phyloP scores from a whole-genome alignment of 495 filamentous ascomycete genomes.

The Bryoglossum gracile region DNA sequence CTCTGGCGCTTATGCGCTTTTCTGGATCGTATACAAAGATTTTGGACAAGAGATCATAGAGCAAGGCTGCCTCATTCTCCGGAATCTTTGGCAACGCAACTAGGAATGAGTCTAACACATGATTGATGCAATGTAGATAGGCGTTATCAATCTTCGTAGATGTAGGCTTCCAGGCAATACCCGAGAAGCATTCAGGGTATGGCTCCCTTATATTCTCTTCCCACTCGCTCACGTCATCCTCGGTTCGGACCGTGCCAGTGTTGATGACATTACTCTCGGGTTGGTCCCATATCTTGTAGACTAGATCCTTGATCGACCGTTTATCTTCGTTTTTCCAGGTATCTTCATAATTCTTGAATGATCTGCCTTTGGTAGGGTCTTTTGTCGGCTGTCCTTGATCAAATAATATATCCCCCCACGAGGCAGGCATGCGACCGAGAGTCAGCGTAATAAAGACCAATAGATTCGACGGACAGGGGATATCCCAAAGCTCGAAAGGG shows the following conservation, averaged over 20 bases:
- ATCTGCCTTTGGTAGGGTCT: conserved; percentile 18
- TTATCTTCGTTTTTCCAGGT: too few species aligned
- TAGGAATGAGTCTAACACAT: conserved; percentile 15
- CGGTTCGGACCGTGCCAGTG: conserved; percentile 7
- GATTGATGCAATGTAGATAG: conserved; percentile 16
- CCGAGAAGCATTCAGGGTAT: conserved; percentile 16
- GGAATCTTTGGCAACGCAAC: conserved; percentile 24
- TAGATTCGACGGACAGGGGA: conserved; percentile 16
- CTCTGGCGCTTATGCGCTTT: conserved; percentile 11
- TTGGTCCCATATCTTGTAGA: conserved; percentile 23
- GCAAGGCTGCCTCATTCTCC: conserved; percentile 23
- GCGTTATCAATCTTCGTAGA: conserved; percentile 14
- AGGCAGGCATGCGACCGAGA: conserved; percentile 18
- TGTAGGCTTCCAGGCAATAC: conserved; percentile 20
- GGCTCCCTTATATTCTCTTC: conserved; percentile 8
- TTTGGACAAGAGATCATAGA: conserved; percentile 21
- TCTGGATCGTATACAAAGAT: conserved; percentile 24
- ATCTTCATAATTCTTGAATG: conserved; percentile 6
- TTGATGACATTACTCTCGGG: conserved; percentile 12
- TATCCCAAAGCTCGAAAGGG: conserved; percentile 18
- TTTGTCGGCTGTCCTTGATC: conserved; percentile 23
- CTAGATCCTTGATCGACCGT: conserved; percentile 17
- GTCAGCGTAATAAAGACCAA: conserved; percentile 12
- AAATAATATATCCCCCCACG: conserved; percentile 20
- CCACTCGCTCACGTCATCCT: conserved; percentile 2